Evolutionary conservation across 2,329 filamentous ascomycete genomes (phyloP), one percentile per base, ranked within the genome.

Genomic region (Aspergillus fijiensis): DNA sequence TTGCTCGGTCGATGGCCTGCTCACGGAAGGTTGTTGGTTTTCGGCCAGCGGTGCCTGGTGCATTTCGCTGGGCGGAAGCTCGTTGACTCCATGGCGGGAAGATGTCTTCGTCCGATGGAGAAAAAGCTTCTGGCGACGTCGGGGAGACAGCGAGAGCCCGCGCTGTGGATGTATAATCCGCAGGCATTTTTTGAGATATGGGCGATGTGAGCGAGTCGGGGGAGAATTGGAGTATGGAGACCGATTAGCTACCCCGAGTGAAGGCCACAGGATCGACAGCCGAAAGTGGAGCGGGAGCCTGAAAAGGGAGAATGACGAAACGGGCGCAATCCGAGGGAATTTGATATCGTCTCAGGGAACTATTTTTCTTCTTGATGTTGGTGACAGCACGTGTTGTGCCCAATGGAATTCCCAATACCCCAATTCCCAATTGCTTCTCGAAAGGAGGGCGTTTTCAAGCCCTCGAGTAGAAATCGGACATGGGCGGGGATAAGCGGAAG

Each of bases 81-180:
- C 77, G 76, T 48, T 80, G 79, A 62, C 79, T 80, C 84, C 84
- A 86, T 74, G 81, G 75, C 54, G 81, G 82, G 50, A 78, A 79
- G 52, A 73, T 74, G 54, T 71, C 72, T 55, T 73, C 67, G 67
- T 74, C 67, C 57, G 75, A 81, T 16, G 82, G 81, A 27, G 83
- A 82, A 5, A 80, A 73, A 57, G 78, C 67, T 48, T 71, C 70
- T 49, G 73, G 77, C 59, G 80, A 79, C 29, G 76, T 74, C 61
- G 81, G 76, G 33, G 82, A 80, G 27, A 84, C 75, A 50, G 83
- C 81, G 49, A 85, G 80, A 57, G 82, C 83, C 69, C 81, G 81
- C 55, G 80, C 82, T 19, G 79, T 81, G 58, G 78, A 79, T 63
- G 79, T 73, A 71, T 83, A 84, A 70, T 84, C 81, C 63, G 78